These are phyloP conservation scores for Botryotinia convoluta DNA, from an alignment of 2,329 filamentous ascomycete genomes.

Conservation along the genomic window DNA sequence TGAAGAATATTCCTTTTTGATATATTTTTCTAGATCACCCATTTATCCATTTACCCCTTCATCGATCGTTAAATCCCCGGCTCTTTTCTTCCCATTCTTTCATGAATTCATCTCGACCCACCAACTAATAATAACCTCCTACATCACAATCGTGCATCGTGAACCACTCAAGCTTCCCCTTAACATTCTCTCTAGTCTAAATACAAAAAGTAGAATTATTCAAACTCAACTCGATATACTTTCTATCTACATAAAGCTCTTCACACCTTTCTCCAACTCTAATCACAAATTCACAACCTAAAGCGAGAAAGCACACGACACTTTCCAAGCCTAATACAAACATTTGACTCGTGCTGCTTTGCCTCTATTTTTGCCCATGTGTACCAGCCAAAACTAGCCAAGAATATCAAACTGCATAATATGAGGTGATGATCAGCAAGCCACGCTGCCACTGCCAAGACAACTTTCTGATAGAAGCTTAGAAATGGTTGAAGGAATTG, in stretches of 20 bases:
- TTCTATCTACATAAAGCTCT: not conserved
- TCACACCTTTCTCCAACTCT: not conserved
- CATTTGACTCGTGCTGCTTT: not conserved
- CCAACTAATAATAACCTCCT: not conserved
- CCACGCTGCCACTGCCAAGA: not conserved
- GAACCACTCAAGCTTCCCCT: not conserved
- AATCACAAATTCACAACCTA: not conserved
- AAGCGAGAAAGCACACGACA: not conserved
- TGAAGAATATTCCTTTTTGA: not conserved
- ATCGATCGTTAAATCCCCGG: conserved; percentile 2
- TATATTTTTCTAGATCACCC: not conserved
- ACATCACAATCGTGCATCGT: not conserved
- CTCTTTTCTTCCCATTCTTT: not conserved
- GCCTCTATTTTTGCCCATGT: not conserved
- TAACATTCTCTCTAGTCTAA: not conserved
- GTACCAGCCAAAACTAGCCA: not conserved
- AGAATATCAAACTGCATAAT: not conserved
- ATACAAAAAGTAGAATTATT: not conserved
- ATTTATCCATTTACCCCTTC: conserved; percentile 1
- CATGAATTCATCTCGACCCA: not conserved
- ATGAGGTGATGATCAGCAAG: conserved; percentile 9
- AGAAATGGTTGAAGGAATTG: not conserved
- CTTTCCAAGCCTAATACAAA: not conserved
- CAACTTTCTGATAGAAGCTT: not conserved
- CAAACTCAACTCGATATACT: not conserved